Percentiles rank a stretch among this genome's conserved stretches.
Evolutionary conservation across 1,139 yeast species (phyloP).

Genomic region (Candida smagusa): DNA sequence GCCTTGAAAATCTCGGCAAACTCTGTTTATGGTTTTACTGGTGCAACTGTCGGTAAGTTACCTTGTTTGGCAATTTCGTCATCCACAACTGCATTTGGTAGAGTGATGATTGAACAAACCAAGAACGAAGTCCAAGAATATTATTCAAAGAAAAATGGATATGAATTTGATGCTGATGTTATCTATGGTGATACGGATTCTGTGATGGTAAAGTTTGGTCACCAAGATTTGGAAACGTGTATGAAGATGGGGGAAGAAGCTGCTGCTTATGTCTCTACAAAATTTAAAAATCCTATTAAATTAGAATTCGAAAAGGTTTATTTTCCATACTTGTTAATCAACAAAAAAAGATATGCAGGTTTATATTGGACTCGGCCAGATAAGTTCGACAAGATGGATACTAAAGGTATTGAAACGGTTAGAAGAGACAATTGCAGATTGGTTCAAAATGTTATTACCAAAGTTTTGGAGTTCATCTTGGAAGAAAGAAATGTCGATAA

Average conservation of each 20-base stretch:
- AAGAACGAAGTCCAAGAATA: constrained; percentile 79
- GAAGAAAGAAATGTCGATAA: constrained; percentile 88
- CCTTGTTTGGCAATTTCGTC: constrained; percentile 97
- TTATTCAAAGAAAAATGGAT: constrained; percentile 79
- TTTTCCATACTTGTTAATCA: constrained; percentile 88
- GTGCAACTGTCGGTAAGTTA: constrained; percentile 95
- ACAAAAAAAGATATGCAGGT: constrained; percentile 97
- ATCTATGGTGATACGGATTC: constrained; percentile 99
- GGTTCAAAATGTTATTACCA: constrained; percentile 92
- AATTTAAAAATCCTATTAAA: constrained; percentile 83
- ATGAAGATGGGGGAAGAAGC: constrained; percentile 95
- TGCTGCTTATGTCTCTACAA: constrained; percentile 78
- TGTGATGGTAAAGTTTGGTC: constrained; percentile 97
- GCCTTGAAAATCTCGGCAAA: constrained; percentile 97
- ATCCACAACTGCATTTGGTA: constrained; percentile 92
- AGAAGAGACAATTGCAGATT: constrained; percentile 95
- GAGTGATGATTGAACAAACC: constrained; percentile 94
- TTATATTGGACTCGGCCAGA: constrained; percentile 91
- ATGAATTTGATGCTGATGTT: constrained; percentile 78
- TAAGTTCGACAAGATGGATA: constrained; percentile 93
- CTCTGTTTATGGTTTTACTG: constrained; percentile 98
- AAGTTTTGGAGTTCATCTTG: constrained; percentile 78
- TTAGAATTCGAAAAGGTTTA: constrained; percentile 96
- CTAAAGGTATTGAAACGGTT: constrained; percentile 97
- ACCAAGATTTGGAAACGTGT: constrained; percentile 73